Conservation (phyloP, 306 rosid species). For the Castanopsis chinensis region DNA sequence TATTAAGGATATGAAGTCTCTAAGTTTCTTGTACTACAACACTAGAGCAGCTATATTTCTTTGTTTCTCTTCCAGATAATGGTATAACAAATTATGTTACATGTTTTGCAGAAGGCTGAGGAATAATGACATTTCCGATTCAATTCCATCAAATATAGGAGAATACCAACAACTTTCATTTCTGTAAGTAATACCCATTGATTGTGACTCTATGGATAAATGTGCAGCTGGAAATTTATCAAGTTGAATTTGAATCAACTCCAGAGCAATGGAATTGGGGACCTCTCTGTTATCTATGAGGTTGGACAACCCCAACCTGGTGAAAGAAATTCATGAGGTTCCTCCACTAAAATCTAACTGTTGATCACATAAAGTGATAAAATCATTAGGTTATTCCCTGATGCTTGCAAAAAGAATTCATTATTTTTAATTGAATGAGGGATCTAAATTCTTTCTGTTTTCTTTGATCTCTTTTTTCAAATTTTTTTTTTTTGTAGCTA, state of each 20-base stretch:
- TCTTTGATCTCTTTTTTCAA: too few relatives aligned
- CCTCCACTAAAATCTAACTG: not conserved
- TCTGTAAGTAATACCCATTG: slow-evolving; percentile 46
- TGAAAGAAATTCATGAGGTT: not conserved
- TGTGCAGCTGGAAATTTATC: not conserved
- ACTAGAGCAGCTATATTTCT: not conserved
- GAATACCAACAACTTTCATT: slow-evolving; percentile 31
- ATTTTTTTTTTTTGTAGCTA: too few relatives aligned
- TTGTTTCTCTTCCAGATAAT: slow-evolving; percentile 8
- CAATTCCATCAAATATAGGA: slow-evolving; percentile 32
- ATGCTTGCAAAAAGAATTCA: too few relatives aligned
- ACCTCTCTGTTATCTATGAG: not conserved
- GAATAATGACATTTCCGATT: slow-evolving; percentile 62
- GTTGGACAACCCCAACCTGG: not conserved
- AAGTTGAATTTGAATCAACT: not conserved
- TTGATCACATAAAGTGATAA: not conserved
- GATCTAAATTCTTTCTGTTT: too few relatives aligned
- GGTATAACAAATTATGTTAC: slow-evolving; percentile 10
- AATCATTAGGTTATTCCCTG: not conserved
- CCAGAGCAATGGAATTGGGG: not conserved
- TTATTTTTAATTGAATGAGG: too few relatives aligned
- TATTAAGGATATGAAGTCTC: slow-evolving; percentile 9
- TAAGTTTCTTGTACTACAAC: slow-evolving; percentile 52
- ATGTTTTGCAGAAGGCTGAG: slow-evolving; percentile 63
- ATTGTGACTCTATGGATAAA: not conserved